Base-by-base conservation (phyloP, 2,329 filamentous ascomycete species). In the Verticillium klebahnii region DNA sequence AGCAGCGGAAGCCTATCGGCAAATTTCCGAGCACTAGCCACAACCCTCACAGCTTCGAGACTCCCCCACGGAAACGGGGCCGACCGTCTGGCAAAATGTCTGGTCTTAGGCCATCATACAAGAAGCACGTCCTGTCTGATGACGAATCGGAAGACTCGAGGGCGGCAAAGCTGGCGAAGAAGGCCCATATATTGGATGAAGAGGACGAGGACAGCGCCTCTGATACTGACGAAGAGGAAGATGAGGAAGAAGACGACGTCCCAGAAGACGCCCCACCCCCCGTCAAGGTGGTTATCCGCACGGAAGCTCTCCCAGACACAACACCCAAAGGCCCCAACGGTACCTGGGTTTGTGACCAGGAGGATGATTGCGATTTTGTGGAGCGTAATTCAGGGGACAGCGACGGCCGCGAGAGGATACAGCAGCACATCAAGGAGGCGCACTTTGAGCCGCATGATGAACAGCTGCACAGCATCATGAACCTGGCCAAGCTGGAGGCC, bases 321-420 rank as follows among this genome's bases (percentile, higher is more conserved):
- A 73, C 71, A 3, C 79, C 85, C 0, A 77, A 80, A 37, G 87
- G 85, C 0, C 83, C 85, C 0, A 80, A 86, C 62, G 83, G 88
- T 60, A 86, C 85, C 0, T 92, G 89, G 89, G 77, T 77, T 1
- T 92, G 89, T 68, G 82, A 82, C 5, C 40, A 55, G 23, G 80
- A 89, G 64, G 83, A 86, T 12, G 86, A 82, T 29, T 92, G 89
- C 68, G 76, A 76, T 40, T 87, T 87, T 67, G 80, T 87, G 50
- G 85, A 91, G 12, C 87, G 87, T 64, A 82, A 81, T 2, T 85
- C 85, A n/a, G 82, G 85, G 55, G 79, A 83, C 52, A 74, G 81
- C 3, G 78, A 81, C 0, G 84, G 84, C 29, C 81, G 85, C 62
- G 74, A 78, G 5, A 74, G 84, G 11, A 88, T 92, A 56, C 78